These are phyloP conservation scores for Colletotrichum sp. DNA, from an alignment of 2,329 filamentous ascomycete species.

Conservation along the genomic window DNA sequence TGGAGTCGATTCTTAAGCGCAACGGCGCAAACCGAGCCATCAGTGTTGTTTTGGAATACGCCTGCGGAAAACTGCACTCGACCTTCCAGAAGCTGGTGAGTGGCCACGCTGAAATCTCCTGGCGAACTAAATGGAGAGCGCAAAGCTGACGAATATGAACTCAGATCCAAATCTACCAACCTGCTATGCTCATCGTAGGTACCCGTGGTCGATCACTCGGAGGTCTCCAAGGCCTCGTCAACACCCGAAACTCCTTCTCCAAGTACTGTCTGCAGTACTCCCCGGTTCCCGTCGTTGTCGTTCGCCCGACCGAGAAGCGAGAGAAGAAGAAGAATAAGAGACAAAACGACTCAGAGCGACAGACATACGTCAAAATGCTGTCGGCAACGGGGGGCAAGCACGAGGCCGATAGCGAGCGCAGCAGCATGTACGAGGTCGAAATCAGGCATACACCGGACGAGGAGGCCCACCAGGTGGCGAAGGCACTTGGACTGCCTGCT, in stretches of 20 bases:
- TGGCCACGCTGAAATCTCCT: conserved; percentile 18
- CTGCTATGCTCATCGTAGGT: conserved; percentile 88
- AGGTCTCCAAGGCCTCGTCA: conserved; percentile 84
- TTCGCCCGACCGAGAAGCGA: conserved; percentile 84
- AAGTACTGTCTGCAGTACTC: conserved; percentile 96
- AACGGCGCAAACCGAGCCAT: conserved; percentile 83
- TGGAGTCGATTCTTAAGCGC: conserved; percentile 79
- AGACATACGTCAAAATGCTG: conserved; percentile 80
- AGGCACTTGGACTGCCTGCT: conserved; percentile 66
- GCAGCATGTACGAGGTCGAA: conserved; percentile 60
- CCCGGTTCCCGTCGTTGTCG: conserved; percentile 90
- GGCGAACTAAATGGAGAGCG: not conserved
- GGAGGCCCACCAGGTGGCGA: conserved; percentile 69
- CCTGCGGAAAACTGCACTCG: conserved; percentile 86
- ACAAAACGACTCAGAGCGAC: conserved; percentile 74
- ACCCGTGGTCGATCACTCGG: conserved; percentile 85
- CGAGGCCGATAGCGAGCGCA: conserved; percentile 61
- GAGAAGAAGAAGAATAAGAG: conserved; percentile 91
- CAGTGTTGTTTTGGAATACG: conserved; percentile 84
- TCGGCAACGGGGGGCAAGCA: conserved; percentile 64
- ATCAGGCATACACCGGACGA: conserved; percentile 61
- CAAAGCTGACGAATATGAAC: conserved; percentile 38
- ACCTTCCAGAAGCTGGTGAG: conserved; percentile 89
- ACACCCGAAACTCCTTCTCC: conserved; percentile 80
- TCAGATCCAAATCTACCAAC: conserved; percentile 90